Percentiles rank a stretch among this genome's conserved stretches.
These are phyloP conservation scores for Sordariomycetes sp. DNA, from an alignment of 2,329 filamentous ascomycete species.

Conservation along the genomic window DNA sequence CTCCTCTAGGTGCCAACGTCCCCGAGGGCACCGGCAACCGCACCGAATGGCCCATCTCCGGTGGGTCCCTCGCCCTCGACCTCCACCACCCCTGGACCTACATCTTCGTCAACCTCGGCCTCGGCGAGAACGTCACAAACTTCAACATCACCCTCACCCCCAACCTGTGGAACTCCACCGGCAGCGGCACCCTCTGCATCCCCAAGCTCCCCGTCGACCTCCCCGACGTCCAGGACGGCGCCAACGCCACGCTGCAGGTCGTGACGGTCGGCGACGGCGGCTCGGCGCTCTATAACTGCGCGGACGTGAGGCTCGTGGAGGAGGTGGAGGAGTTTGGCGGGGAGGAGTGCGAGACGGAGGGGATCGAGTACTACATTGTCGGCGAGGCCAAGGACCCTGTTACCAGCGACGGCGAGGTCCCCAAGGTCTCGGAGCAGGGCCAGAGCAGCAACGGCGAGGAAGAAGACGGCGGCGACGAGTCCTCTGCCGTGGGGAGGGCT, in stretches of 20 bases:
- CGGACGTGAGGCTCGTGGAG: slow-evolving; percentile 55
- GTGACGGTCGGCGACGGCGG: slow-evolving; percentile 45
- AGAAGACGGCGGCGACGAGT: slow-evolving; percentile 1
- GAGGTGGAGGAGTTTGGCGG: slow-evolving; percentile 29
- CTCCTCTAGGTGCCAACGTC: slow-evolving; percentile 30
- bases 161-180: slow-evolving; percentile 43
- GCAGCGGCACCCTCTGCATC: slow-evolving; percentile 52
- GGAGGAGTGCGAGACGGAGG: slow-evolving; percentile 29
- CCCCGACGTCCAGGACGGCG: slow-evolving; percentile 41
- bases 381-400: slow-evolving; percentile 16
- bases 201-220: slow-evolving; percentile 40
- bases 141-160: slow-evolving; percentile 59
- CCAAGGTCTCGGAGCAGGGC: not conserved
- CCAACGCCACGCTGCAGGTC: slow-evolving; percentile 55
- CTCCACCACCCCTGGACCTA: slow-evolving; percentile 39
- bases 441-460: slow-evolving; percentile 2
- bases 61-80: slow-evolving; percentile 31
- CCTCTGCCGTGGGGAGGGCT: slow-evolving; percentile 10
- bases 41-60: slow-evolving; percentile 39
- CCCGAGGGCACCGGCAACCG: slow-evolving; percentile 27
- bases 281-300: slow-evolving; percentile 60
- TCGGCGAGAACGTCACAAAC: slow-evolving; percentile 37
- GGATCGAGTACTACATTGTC: slow-evolving; percentile 7
- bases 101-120: slow-evolving; percentile 38
- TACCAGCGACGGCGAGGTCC: slow-evolving; percentile 6